Evolutionary conservation across 306 rosid genomes (phyloP).

Genomic region (Amphicarpaea edgeworthii): DNA sequence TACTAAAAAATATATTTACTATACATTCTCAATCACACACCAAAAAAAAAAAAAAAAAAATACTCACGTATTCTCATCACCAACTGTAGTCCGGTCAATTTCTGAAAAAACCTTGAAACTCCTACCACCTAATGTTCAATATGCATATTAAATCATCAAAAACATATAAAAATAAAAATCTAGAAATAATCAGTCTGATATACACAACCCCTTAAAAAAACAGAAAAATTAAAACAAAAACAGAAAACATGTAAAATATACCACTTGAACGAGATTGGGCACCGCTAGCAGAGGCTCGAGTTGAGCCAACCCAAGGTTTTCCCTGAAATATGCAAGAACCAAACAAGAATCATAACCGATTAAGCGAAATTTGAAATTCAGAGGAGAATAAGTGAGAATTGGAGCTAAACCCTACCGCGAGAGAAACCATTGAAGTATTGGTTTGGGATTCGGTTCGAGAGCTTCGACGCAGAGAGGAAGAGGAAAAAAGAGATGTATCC

Average conservation of each 20-base stretch:
- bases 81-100: slow-evolving; percentile 51
- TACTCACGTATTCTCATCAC: slow-evolving; percentile 53
- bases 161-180: background rate
- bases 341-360: slow-evolving; percentile 16
- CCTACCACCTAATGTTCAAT: slow-evolving; percentile 50
- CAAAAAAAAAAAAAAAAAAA: background rate
- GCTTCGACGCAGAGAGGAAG: background rate
- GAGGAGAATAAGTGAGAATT: background rate
- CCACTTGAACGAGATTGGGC: slow-evolving; percentile 54
- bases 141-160: slow-evolving; percentile 2
- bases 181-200: background rate
- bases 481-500: background rate
- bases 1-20: background rate
- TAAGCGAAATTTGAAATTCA: slow-evolving; percentile 5
- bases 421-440: slow-evolving; percentile 44
- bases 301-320: slow-evolving; percentile 48
- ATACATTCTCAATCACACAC: background rate
- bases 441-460: slow-evolving; percentile 14
- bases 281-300: slow-evolving; percentile 41
- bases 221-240: background rate
- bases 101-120: slow-evolving; percentile 65
- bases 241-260: background rate
- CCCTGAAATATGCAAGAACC: slow-evolving; percentile 50
- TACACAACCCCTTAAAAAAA: slow-evolving; percentile 3
- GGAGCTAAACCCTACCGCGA: slow-evolving; percentile 25